These are phyloP conservation scores for Pistacia atlantica DNA, from an alignment of 345 rosid genomes.

Conservation along the genomic window DNA sequence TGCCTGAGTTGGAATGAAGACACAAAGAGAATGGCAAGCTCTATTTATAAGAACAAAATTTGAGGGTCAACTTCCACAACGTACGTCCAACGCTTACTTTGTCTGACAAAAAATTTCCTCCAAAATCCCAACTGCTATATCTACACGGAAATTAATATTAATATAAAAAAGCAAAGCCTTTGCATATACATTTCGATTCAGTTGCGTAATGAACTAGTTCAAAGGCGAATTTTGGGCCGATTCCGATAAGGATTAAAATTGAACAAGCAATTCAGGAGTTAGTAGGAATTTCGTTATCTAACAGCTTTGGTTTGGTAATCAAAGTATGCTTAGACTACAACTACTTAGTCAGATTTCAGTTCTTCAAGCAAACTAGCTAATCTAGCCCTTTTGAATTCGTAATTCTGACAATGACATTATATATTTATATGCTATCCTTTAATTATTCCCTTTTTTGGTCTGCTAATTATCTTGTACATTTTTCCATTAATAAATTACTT, in stretches of 20 bases:
- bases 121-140: constrained; percentile 5
- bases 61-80: background rate
- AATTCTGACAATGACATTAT: background rate
- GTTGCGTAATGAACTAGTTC: constrained; percentile 29
- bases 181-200: background rate
- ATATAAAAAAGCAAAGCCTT: background rate
- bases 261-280: background rate
- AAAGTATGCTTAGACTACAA: background rate
- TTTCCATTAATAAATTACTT: background rate
- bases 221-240: background rate
- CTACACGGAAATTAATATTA: background rate
- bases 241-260: background rate
- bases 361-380: constrained; percentile 14
- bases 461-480: background rate
- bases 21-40: background rate
- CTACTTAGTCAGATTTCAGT: background rate
- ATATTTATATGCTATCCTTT: background rate
- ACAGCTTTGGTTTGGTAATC: constrained; percentile 29
- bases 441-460: background rate
- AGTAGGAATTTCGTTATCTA: constrained; percentile 32
- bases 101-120: no score
- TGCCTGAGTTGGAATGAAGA: background rate
- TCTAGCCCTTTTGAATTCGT: background rate
- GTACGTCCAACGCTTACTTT: background rate
- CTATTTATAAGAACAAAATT: constrained; percentile 5